Evolutionary conservation across 257 asterid genomes (phyloP), one percentile per base, ranked within the genome.

Genomic region (Nicotiana noctiflora): DNA sequence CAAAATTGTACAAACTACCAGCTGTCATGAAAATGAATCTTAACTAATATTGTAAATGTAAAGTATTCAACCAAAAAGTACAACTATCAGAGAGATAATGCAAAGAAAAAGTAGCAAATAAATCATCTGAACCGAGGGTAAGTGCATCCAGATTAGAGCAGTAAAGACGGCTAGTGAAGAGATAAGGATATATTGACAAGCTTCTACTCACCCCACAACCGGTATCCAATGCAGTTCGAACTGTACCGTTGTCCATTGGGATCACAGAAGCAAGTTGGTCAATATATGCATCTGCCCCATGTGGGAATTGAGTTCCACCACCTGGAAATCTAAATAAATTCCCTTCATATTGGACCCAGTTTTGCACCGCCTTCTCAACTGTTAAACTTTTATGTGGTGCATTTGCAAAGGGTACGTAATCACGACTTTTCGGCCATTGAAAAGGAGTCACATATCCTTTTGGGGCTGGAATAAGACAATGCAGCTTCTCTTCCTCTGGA

Each of bases 201-300:
- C 25, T 72, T 49, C 11, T 25, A 49, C 85, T 79, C 62, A 83
- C 83, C 75, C 85, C 85, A 79, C 85, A 83, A 15, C 85, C 85
- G 0, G 82, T 83, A 49, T 83, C 85, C 44, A 83, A 25, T 55
- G 85, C 85, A 57, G 85, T 83, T 68, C 85, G 63, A 34, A 83
- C 80, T 6, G 82, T 83, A 15, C 85, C 85, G 29, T 83, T 83
- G 75, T 79, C 85, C 9, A 83, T 83, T 29, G 85, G 85, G 56
- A 83, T 83, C 57, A 83, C 82, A 77, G 82, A 46, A 57, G 85
- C 82, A 83, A 83, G 85, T 75, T 83, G 80, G 29, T 79, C 82
- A 70, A 83, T 83, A 79, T 83, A 83, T 0, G 76, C 82, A 83
- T 83, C 85, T 56, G 56, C 82, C 49, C 84, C 82, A 2, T 11